Conservation (phyloP, 1,139 yeast species). For the Saccharomycopsis hybrid region DNA sequence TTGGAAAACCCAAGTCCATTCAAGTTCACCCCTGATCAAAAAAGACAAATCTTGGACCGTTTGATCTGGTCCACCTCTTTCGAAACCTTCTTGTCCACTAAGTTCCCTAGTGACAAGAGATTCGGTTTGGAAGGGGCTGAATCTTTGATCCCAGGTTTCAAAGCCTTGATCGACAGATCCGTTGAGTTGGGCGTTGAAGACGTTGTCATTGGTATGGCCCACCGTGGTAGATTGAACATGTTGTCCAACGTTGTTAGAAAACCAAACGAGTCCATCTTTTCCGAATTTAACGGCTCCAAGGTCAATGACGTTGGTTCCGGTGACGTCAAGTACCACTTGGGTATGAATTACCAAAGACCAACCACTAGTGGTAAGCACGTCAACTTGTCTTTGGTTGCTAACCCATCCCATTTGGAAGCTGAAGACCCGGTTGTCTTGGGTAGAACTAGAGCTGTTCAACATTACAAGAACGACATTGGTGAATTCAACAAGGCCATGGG, state of each 20-base stretch:
- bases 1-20: conserved; percentile 88
- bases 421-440: conserved; percentile 99
- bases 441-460: conserved; percentile 94
- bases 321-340: conserved; percentile 97
- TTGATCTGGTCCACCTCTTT: conserved; percentile 94
- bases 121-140: conserved; percentile 99
- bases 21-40: conserved; percentile 79
- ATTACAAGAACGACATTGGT: conserved; percentile 81
- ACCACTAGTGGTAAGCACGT: conserved; percentile 97
- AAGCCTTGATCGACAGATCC: conserved; percentile 88
- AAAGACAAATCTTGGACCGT: conserved; percentile 94
- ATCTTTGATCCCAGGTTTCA: conserved; percentile 93
- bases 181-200: conserved; percentile 94
- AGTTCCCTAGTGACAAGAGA: conserved; percentile 97
- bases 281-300: conserved; percentile 90
- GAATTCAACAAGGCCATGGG: conserved; percentile 83
- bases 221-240: conserved; percentile 98
- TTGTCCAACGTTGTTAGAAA: conserved; percentile 96
- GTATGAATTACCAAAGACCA: conserved; percentile 99
- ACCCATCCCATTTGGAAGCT: conserved; percentile 98
- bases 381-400: conserved; percentile 91
- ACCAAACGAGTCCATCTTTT: conserved; percentile 95
- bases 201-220: conserved; percentile 98
- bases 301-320: conserved; percentile 87
- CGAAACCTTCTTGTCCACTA: conserved; percentile 85